Conservation (phyloP, 2,329 filamentous ascomycete genomes). For the Beauveria rudraprayagi region DNA sequence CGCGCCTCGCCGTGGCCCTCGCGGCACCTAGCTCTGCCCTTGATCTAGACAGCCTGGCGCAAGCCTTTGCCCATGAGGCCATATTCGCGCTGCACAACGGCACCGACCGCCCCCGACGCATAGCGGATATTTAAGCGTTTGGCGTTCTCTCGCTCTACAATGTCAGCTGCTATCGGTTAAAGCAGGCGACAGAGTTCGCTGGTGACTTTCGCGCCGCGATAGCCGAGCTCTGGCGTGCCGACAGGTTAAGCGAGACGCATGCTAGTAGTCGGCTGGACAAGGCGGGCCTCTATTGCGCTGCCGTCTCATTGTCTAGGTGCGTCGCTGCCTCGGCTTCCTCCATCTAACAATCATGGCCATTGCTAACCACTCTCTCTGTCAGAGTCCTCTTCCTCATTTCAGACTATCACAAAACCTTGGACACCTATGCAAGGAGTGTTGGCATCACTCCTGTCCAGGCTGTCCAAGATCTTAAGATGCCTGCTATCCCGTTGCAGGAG, state of each 20-base stretch:
- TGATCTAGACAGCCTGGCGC: background rate
- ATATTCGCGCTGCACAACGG: background rate
- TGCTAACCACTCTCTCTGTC: background rate
- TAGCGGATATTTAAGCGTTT: background rate
- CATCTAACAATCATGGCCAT: too few species aligned
- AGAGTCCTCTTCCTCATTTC: background rate
- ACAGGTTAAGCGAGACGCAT: background rate
- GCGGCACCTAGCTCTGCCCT: background rate
- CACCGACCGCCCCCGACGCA: background rate
- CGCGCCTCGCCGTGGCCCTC: background rate
- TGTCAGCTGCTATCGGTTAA: background rate
- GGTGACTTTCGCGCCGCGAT: background rate
- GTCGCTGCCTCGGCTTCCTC: too few species aligned
- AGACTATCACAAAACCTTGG: background rate
- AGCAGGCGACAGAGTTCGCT: background rate
- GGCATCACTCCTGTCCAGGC: background rate
- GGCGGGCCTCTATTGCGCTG: conserved; percentile 2
- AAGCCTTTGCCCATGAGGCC: background rate
- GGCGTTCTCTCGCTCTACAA: background rate
- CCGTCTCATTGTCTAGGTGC: conserved; percentile 3
- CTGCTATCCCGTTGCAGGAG: too few species aligned
- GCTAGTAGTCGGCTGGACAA: too few species aligned
- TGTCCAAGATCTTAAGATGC: background rate
- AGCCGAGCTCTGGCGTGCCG: background rate
- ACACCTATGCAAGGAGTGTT: background rate